Evolutionary conservation across 192 early-diverging fungal species (phyloP), one percentile per base, ranked within the genome.

Genomic region (Backusella parvicylindrica): DNA sequence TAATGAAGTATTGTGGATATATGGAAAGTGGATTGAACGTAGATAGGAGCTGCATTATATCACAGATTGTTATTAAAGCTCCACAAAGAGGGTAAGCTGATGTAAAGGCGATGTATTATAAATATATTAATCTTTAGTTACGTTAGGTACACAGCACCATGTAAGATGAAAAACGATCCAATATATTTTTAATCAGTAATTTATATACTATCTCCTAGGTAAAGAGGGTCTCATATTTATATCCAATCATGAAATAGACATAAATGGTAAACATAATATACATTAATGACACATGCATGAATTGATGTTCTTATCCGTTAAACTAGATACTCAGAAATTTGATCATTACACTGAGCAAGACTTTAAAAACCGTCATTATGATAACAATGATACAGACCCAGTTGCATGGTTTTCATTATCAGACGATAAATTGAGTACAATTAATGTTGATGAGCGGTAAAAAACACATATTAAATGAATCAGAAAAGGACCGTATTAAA

Each of bases 161-260:
- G 86, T 83, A 77, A 21, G 64, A 33, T 33, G 7, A 65, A 30
- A 64, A 5, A 6, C 26, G 1, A 31, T 30, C 5, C 23, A 18
- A 8, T 18, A 35, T 16, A 30, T 15, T 15, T 31, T 3, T 65
- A 65, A 65, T 65, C 15, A 33, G 33, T 31, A 35, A n/a, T 9
- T 9, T 35, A 15, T 8, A 15, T 35, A 66, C 28, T 35, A 4
- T n/a, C 4, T n/a, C 6, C 7, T 66, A 66, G 64, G 64, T 35
- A 70, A 87, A 74, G 86, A 88, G 47, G 86, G 86, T 0, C 60
- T 88, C 33, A 78, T 88, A 2, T 88, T 88, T 75, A 75, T 88
- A 33, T 84, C 85, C 11, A 82, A 86, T 64, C 40, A 88, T 1
- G 83, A 82, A 30, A 88, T 88, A 47, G 73, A 79, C 16, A 8